Percentiles rank a stretch among this genome's conserved stretches.
phyloP scores from a whole-genome alignment of 2,329 filamentous ascomycete genomes.

The Nemania sp. region DNA sequence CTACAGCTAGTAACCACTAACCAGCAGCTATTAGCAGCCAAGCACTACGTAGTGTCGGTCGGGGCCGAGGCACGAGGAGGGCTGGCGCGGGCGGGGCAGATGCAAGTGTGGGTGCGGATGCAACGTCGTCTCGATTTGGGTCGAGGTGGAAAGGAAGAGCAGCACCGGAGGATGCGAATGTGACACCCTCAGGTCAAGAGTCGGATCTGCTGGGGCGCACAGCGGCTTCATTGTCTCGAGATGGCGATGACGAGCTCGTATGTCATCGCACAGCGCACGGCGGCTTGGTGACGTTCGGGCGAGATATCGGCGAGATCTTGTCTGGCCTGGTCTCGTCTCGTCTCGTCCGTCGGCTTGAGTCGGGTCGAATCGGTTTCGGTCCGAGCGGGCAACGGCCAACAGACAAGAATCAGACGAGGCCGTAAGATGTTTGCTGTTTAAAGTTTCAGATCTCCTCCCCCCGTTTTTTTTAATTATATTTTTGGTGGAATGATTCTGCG shows the following conservation, averaged over 20 bases:
- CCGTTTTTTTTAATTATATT: neutral
- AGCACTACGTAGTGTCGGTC: slow-evolving; percentile 38
- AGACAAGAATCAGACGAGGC: neutral
- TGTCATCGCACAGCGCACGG: slow-evolving; percentile 29
- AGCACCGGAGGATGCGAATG: slow-evolving; percentile 21
- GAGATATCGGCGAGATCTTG: neutral
- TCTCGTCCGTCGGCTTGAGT: neutral
- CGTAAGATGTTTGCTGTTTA: neutral
- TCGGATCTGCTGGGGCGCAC: slow-evolving; percentile 37
- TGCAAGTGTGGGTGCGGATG: slow-evolving; percentile 35
- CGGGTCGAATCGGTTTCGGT: too few species aligned
- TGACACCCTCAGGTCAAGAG: slow-evolving; percentile 41
- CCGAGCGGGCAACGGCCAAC: too few species aligned
- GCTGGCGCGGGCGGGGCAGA: slow-evolving; percentile 38
- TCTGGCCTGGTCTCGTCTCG: too few species aligned
- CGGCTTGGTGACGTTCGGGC: slow-evolving; percentile 11
- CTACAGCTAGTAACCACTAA: slow-evolving; percentile 5
- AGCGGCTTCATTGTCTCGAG: slow-evolving; percentile 43
- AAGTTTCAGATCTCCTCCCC: neutral
- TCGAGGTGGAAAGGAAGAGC: slow-evolving; percentile 22
- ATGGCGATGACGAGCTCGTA: slow-evolving; percentile 30
- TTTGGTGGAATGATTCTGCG: too few species aligned
- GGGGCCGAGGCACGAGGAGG: slow-evolving; percentile 32
- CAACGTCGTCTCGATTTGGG: slow-evolving; percentile 38
- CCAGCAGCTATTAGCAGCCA: too few species aligned